Evolutionary conservation across 805 yeast species (phyloP).

Genomic region (Torulaspora maleeae): DNA sequence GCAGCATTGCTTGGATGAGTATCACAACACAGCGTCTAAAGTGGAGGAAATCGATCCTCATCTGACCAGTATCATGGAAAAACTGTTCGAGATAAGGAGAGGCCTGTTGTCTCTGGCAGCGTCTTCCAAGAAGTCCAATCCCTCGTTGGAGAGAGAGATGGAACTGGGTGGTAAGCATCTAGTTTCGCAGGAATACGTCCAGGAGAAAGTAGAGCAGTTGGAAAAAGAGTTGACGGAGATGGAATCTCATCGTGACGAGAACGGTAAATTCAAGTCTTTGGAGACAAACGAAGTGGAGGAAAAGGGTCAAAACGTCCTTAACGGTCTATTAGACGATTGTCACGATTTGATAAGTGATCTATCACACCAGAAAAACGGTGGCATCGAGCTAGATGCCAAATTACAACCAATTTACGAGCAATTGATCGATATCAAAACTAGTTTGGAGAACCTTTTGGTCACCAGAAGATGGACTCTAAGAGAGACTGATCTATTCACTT

Average conservation of each 20-base stretch:
- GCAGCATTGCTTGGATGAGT: slow-evolving; percentile 55
- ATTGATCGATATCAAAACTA: slow-evolving; percentile 60
- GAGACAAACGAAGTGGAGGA: slow-evolving; percentile 35
- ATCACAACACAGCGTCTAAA: slow-evolving; percentile 51
- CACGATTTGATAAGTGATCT: slow-evolving; percentile 69
- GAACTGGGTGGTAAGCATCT: slow-evolving; percentile 13
- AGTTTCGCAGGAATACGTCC: slow-evolving; percentile 18
- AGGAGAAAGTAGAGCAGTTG: slow-evolving; percentile 35
- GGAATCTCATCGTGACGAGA: slow-evolving; percentile 49
- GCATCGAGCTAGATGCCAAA: slow-evolving; percentile 43
- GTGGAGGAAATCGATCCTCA: slow-evolving; percentile 50
- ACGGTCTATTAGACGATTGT: slow-evolving; percentile 81
- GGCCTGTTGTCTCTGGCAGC: slow-evolving; percentile 51
- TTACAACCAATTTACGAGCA: slow-evolving; percentile 58
- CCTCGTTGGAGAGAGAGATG: slow-evolving; percentile 8
- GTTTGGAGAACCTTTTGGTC: slow-evolving; percentile 74
- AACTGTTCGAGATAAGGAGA: slow-evolving; percentile 60
- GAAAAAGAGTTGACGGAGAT: slow-evolving; percentile 40
- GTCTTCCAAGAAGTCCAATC: slow-evolving; percentile 26
- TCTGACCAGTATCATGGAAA: slow-evolving; percentile 49
- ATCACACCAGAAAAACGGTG: slow-evolving; percentile 36
- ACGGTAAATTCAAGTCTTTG: slow-evolving; percentile 48
- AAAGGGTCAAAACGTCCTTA: slow-evolving; percentile 48
- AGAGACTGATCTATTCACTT: slow-evolving; percentile 86
- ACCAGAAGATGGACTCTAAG: slow-evolving; percentile 97